Evolutionary conservation across 768 basidiomycete species (phyloP), one percentile per base, ranked within the genome.

Genomic region (Cystoderma amianthinum): DNA sequence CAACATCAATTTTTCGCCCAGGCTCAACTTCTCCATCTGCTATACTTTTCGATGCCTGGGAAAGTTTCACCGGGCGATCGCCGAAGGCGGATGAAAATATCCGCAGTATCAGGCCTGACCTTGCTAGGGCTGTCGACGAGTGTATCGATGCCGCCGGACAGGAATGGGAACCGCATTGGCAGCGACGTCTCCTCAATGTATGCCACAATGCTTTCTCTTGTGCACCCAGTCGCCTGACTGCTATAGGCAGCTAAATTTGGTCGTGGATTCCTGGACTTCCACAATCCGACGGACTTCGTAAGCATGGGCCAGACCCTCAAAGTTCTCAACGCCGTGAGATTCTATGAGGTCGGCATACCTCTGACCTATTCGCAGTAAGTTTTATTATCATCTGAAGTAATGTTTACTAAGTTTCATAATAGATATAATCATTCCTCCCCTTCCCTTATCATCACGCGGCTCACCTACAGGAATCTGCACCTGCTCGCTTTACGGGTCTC

Each of bases 81-180:
- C 88, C 95, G 2, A 92, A 93, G 59, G 88, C 94, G 1, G 91
- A 97, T 52, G 95, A 97, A 60, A 89, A 72, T 54, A 87, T 98
- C 44, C 80, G 91, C 4, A 85, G 74, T 50, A 92, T 98, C 42
- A 78, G 85, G 17, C 82, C 84, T 1, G 95, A 96, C 36, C 71
- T 97, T 44, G 83, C 82, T 3, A 71, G 75, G 25, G 93, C 93
- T 1, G 91, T 95, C 2, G 85, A 94, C 54, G 85, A 88, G 38
- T 93, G 93, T 48, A 83, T 97, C 25, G 91, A 95, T 46, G 94
- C 94, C 24, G 95, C 95, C 3, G 91, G 88, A 10, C 74, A 81
- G 40, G 94, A 97, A 63, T 89, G 86, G 80, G 91, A 95, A 41
- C 81, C 85, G 3, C 68, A 78, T 51, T 95, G 90, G 90, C 94